Evolutionary conservation across 352 stramenopile genomes (phyloP).

Genomic region (Aphanomyces stellatus): DNA sequence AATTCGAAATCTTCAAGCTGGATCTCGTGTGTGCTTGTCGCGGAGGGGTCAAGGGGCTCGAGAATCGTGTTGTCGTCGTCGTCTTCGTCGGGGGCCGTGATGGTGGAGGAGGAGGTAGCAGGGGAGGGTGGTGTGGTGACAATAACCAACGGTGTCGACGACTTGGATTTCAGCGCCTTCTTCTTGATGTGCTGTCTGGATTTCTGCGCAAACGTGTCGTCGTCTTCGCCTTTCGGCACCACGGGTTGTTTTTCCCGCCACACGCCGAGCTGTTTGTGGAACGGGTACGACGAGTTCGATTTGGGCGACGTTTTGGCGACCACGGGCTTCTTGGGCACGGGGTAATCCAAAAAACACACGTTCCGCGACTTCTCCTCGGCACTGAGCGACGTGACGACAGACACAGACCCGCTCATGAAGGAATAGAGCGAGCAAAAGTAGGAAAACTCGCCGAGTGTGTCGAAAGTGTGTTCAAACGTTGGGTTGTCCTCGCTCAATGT

Average conservation of each 20-base stretch:
- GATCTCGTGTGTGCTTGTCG: not conserved
- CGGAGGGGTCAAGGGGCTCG: not conserved
- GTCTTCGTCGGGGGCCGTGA: not conserved
- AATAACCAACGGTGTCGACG: too few relatives aligned
- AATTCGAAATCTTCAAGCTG: constrained; percentile 13
- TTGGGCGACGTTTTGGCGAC: not conserved
- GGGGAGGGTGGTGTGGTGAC: not conserved
- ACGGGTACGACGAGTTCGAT: not conserved
- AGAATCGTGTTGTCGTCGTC: not conserved
- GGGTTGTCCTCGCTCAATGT: not conserved
- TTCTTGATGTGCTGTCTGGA: constrained; percentile 6
- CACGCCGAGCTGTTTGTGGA: constrained; percentile 14
- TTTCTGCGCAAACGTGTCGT: constrained; percentile 6
- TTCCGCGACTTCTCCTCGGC: not conserved
- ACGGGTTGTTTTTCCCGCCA: constrained; percentile 13
- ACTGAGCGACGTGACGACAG: not conserved
- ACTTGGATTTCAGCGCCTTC: not conserved
- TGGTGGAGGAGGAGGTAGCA: not conserved
- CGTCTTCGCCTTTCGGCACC: not conserved
- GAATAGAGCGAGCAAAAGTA: constrained; percentile 15
- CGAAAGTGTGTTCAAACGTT: constrained; percentile 16
- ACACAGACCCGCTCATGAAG: constrained; percentile 11
- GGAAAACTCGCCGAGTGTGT: not conserved
- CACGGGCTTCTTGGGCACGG: not conserved
- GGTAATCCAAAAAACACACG: constrained; percentile 12